phyloP scores from a whole-genome alignment of 495 filamentous ascomycete species.

The Podospora pseudocomata region DNA sequence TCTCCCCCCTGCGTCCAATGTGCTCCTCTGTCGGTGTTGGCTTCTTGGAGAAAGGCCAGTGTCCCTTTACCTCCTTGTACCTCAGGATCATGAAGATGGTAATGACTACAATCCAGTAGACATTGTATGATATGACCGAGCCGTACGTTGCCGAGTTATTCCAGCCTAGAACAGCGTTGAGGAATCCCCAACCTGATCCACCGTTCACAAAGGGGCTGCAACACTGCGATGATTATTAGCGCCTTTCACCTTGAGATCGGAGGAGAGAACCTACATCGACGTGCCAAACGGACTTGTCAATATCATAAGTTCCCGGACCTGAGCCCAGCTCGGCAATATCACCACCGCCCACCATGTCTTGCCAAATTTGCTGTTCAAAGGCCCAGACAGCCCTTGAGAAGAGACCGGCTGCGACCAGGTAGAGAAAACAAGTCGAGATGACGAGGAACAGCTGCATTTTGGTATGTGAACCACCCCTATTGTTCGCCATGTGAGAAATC shows the following conservation, averaged over 20 bases:
- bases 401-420: slow-evolving; percentile 80
- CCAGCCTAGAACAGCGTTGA: slow-evolving; percentile 83
- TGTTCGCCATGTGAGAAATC: not conserved
- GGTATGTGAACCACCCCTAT: slow-evolving; percentile 50
- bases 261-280: slow-evolving; percentile 60
- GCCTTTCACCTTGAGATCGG: not conserved
- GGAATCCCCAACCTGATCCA: slow-evolving; percentile 84
- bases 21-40: slow-evolving; percentile 7
- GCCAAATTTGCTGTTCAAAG: slow-evolving; percentile 65
- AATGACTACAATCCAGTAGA: slow-evolving; percentile 77
- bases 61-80: slow-evolving; percentile 64
- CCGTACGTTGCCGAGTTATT: slow-evolving; percentile 83
- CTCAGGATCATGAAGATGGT: slow-evolving; percentile 57
- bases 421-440: slow-evolving; percentile 76
- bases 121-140: slow-evolving; percentile 79
- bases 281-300: slow-evolving; percentile 82
- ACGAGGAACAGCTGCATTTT: slow-evolving; percentile 77
- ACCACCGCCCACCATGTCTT: slow-evolving; percentile 56
- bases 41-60: slow-evolving; percentile 54
- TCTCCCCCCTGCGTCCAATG: not conserved
- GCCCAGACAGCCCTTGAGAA: slow-evolving; percentile 75
- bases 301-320: slow-evolving; percentile 86
- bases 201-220: slow-evolving; percentile 69
- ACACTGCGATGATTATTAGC: slow-evolving; percentile 48
- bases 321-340: slow-evolving; percentile 71